Evolutionary conservation across 805 yeast genomes (phyloP).

Genomic region (Wickerhamomyces rabaulensis): DNA sequence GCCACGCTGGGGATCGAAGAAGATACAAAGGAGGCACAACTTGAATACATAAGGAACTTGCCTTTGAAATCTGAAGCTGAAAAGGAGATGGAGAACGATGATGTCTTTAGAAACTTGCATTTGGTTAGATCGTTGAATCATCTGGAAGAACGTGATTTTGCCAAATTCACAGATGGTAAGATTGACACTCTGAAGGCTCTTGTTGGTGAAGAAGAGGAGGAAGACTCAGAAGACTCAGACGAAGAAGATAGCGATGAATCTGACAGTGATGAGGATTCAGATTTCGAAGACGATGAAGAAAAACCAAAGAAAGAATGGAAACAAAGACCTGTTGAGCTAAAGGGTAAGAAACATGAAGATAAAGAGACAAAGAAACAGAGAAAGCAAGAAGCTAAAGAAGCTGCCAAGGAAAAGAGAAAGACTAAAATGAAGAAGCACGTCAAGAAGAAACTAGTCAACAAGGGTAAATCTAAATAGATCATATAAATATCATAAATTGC

Average conservation of each 20-base stretch:
- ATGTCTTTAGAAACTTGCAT: conserved; percentile 77
- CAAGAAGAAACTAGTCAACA: conserved; percentile 70
- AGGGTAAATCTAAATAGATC: conserved; percentile 37
- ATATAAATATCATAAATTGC: conserved; percentile 2
- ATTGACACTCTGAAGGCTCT: conserved; percentile 70
- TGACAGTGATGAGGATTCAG: conserved; percentile 29
- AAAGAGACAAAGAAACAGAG: conserved; percentile 72
- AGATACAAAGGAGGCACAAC: conserved; percentile 31
- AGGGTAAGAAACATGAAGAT: conserved; percentile 77
- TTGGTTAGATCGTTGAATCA: conserved; percentile 75
- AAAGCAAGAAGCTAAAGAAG: conserved; percentile 71
- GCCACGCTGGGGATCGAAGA: conserved; percentile 33
- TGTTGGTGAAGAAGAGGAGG: conserved; percentile 33
- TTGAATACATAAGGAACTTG: conserved; percentile 41
- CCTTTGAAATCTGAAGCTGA: conserved; percentile 51
- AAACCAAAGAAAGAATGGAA: conserved; percentile 40
- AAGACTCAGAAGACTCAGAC: conserved; percentile 21
- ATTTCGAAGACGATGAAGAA: conserved; percentile 30
- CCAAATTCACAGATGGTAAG: conserved; percentile 71
- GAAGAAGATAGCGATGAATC: conserved; percentile 24
- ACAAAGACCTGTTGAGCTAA: conserved; percentile 34
- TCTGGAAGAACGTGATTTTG: conserved; percentile 86
- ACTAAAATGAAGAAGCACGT: conserved; percentile 78
- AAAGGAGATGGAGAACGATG: conserved; percentile 68
- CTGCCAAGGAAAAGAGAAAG: conserved; percentile 72